Percentiles rank a stretch among this genome's conserved stretches.
phyloP scores from a whole-genome alignment of 352 stramenopile genomes.

The Stramenopiles sp. region DNA sequence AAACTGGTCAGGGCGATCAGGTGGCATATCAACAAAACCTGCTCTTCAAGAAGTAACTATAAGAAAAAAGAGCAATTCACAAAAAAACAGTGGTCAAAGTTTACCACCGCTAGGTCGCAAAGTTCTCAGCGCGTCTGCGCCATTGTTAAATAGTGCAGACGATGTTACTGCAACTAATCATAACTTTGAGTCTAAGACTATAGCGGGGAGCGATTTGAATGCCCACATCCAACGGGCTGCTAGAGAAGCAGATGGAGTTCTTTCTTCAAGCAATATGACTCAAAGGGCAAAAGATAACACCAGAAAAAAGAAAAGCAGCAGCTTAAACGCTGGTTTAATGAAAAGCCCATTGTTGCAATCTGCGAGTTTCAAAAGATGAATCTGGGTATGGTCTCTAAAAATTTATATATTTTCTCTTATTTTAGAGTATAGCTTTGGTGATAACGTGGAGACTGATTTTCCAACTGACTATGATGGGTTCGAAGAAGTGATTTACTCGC shows the following conservation, averaged over 20 bases:
- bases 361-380: too few species aligned
- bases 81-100: neutral
- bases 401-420: too few species aligned
- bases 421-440: too few species aligned
- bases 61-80: neutral
- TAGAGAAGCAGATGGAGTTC: slow-evolving; percentile 3
- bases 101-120: neutral
- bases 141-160: too few species aligned
- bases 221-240: neutral
- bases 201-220: neutral
- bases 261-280: neutral
- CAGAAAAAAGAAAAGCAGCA: neutral
- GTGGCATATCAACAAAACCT: neutral
- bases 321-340: neutral
- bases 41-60: neutral
- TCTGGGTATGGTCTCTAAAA: too few species aligned
- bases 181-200: slow-evolving; percentile 8
- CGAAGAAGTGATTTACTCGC: too few species aligned
- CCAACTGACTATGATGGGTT: too few species aligned
- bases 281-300: neutral
- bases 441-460: too few species aligned
- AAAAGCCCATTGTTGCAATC: slow-evolving; percentile 2
- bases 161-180: slow-evolving; percentile 12
- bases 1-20: neutral
- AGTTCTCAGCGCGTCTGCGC: neutral